These are phyloP conservation scores for Fusarium haematococcum DNA, from an alignment of 2,329 filamentous ascomycete genomes.

Conservation along the genomic window DNA sequence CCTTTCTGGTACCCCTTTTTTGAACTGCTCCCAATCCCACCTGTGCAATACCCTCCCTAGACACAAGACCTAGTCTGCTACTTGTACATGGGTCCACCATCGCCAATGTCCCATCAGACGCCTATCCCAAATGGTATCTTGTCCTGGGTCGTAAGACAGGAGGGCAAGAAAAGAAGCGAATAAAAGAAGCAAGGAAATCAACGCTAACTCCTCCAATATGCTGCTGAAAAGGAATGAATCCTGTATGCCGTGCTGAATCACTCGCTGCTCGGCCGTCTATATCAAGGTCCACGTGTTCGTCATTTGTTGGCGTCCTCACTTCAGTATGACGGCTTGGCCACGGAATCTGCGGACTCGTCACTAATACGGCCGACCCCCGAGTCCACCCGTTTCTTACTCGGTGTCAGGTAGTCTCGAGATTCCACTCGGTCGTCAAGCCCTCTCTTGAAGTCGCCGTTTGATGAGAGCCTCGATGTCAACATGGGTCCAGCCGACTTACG, in stretches of 20 bases:
- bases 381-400: constrained; percentile 48
- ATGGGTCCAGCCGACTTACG: constrained; percentile 47
- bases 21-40: constrained; percentile 15
- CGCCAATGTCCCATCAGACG: constrained; percentile 28
- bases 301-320: neutral
- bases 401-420: constrained; percentile 26
- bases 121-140: constrained; percentile 39
- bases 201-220: constrained; percentile 39
- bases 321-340: constrained; percentile 8
- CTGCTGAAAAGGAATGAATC: constrained; percentile 29
- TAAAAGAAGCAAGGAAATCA: constrained; percentile 15
- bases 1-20: constrained; percentile 1
- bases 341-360: constrained; percentile 41
- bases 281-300: constrained; percentile 17
- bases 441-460: constrained; percentile 36
- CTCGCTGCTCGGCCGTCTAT: constrained; percentile 20
- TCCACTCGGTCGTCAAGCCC: constrained; percentile 36
- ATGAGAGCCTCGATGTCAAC: constrained; percentile 31
- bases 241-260: constrained; percentile 9
- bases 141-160: constrained; percentile 7
- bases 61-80: constrained; percentile 32
- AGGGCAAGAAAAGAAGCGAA: constrained; percentile 2
- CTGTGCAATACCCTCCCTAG: constrained; percentile 22
- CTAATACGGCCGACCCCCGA: constrained; percentile 50
- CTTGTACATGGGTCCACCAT: constrained; percentile 35